Conservation (phyloP, 192 early-diverging fungal genomes). For the Coemansia sp. region DNA sequence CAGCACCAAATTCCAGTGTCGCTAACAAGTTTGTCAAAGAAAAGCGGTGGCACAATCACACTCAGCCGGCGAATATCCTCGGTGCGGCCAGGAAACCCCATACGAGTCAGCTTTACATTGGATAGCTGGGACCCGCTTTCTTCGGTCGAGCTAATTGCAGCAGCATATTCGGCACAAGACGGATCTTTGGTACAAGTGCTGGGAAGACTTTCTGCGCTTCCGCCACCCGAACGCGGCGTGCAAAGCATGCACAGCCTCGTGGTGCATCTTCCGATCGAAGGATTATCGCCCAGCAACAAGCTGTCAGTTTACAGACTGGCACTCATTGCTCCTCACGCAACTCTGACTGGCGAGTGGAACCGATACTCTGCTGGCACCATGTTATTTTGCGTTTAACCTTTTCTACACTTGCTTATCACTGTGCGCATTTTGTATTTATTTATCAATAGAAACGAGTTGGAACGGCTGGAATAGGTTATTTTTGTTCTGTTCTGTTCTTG, state of each 20-base stretch:
- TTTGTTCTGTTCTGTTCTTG: not conserved
- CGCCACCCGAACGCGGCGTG: not conserved
- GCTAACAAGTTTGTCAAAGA: constrained; percentile 1
- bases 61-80: constrained; percentile 33
- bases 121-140: constrained; percentile 3
- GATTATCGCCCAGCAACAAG: constrained; percentile 7
- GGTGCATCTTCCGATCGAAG: constrained; percentile 18
- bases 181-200: constrained; percentile 33
- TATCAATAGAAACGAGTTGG: not conserved
- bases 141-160: constrained; percentile 26
- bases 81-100: constrained; percentile 27
- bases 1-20: not conserved
- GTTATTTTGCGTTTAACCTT: constrained; percentile 29
- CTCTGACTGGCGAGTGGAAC: constrained; percentile 16
- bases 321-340: constrained; percentile 34
- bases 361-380: constrained; percentile 35
- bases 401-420: not conserved
- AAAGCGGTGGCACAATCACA: constrained; percentile 6
- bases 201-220: not conserved
- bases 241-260: not conserved
- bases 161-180: constrained; percentile 31
- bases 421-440: not conserved
- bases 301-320: constrained; percentile 37
- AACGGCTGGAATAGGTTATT: no score
- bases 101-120: constrained; percentile 19